These are phyloP conservation scores for Hordeum marinum DNA, from an alignment of 176 grass and related monocot genomes.

Conservation along the genomic window DNA sequence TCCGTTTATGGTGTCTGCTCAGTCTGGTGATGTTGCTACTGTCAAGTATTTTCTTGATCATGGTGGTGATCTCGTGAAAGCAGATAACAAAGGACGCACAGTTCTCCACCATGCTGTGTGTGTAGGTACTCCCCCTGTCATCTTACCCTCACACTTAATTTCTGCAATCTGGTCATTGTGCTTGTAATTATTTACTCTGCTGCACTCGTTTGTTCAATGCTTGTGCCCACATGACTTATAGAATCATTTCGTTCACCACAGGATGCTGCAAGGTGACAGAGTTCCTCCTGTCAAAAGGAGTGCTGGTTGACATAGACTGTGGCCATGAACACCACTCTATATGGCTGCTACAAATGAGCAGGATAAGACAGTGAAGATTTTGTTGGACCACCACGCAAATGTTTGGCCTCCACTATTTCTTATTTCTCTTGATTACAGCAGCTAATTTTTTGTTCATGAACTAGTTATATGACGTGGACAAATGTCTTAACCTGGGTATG, in stretches of 20 bases:
- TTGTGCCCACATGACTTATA: background rate
- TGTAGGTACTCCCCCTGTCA: background rate
- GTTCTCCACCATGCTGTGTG: background rate
- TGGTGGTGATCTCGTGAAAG: background rate
- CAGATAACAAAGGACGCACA: background rate
- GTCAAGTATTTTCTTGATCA: constrained; percentile 6
- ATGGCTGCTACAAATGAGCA: background rate
- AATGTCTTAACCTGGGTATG: background rate
- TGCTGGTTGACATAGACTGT: constrained; percentile 16
- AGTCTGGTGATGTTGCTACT: constrained; percentile 2
- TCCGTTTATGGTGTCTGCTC: constrained; percentile 22
- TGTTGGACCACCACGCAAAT: constrained; percentile 27
- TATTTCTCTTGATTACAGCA: too few species aligned
- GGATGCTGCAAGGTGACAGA: constrained; percentile 24
- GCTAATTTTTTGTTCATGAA: too few species aligned
- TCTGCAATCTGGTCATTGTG: background rate
- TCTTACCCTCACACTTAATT: background rate
- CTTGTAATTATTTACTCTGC: background rate
- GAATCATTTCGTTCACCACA: background rate
- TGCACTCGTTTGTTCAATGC: background rate
- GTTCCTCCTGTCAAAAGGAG: constrained; percentile 15
- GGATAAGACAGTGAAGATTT: constrained; percentile 31
- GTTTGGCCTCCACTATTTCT: background rate
- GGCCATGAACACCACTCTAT: constrained; percentile 20
- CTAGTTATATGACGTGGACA: background rate